phyloP scores from a whole-genome alignment of 768 basidiomycete genomes.

The Termitomyces bulborhizus region DNA sequence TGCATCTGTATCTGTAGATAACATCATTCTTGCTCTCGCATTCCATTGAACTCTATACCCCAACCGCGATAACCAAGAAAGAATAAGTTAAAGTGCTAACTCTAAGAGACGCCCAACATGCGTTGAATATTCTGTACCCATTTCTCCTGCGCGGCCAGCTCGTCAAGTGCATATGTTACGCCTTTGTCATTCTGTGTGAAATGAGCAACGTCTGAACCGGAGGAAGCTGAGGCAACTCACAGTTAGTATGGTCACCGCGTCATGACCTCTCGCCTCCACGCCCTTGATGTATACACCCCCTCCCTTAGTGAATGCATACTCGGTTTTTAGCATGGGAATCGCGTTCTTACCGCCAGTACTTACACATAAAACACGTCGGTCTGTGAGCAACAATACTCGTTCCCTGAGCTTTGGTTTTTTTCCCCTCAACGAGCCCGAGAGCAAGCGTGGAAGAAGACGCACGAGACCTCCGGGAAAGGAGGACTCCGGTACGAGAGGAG shows the following conservation, averaged over 20 bases:
- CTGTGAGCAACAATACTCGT: slow-evolving; percentile 9
- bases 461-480: slow-evolving; percentile 3
- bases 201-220: neutral
- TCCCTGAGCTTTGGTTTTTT: slow-evolving; percentile 13
- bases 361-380: slow-evolving; percentile 10
- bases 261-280: slow-evolving; percentile 4
- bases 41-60: no score
- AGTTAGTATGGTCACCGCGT: slow-evolving; percentile 5
- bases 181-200: slow-evolving; percentile 5
- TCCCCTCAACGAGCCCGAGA: slow-evolving; percentile 7
- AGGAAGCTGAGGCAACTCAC: neutral
- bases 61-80: neutral
- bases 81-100: neutral
- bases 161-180: slow-evolving; percentile 3
- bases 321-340: slow-evolving; percentile 2
- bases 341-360: slow-evolving; percentile 1
- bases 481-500: slow-evolving; percentile 7
- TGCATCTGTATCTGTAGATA: slow-evolving; percentile 3
- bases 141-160: slow-evolving; percentile 2
- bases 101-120: neutral
- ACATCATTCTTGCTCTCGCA: neutral
- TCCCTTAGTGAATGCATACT: neutral
- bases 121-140: slow-evolving; percentile 4
- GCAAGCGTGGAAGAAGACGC: slow-evolving; percentile 8
- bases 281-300: neutral